Conservation (phyloP, 495 filamentous ascomycete genomes). For the Penicillium steckii region DNA sequence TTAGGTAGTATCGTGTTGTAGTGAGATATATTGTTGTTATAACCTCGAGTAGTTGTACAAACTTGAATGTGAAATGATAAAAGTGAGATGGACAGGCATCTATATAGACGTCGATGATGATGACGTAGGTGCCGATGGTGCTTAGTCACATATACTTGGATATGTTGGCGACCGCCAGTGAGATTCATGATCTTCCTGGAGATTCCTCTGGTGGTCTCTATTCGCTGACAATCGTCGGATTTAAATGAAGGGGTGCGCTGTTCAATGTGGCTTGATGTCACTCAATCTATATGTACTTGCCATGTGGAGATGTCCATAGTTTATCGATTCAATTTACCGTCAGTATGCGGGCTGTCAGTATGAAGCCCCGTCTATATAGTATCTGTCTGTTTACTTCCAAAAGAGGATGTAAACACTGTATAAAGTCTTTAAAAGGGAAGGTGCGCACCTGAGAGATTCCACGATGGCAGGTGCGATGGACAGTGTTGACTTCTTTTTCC, state of each 20-base stretch:
- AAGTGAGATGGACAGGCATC: conserved; percentile 7
- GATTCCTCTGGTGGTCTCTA: not conserved
- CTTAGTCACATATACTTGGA: conserved; percentile 8
- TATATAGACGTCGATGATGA: conserved; percentile 9
- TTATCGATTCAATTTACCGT: too few species aligned
- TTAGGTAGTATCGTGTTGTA: too few species aligned
- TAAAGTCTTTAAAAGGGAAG: too few species aligned
- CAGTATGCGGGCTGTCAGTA: too few species aligned
- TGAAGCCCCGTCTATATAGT: too few species aligned
- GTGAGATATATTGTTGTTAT: too few species aligned
- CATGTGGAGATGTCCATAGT: too few species aligned
- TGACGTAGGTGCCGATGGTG: conserved; percentile 16
- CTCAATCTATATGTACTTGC: too few species aligned
- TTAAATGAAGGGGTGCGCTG: not conserved
- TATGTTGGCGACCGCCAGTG: not conserved
- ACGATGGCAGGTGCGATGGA: not conserved
- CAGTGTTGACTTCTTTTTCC: not conserved
- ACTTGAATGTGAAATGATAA: not conserved
- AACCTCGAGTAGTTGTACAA: not conserved
- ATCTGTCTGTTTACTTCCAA: too few species aligned
- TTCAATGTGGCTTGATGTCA: not conserved
- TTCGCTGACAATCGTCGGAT: not conserved
- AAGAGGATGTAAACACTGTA: too few species aligned
- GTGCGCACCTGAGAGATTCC: too few species aligned
- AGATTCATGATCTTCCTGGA: not conserved